These are phyloP conservation scores for Agapanthus africanus DNA, from an alignment of 106 monocot species.

Conservation along the genomic window DNA sequence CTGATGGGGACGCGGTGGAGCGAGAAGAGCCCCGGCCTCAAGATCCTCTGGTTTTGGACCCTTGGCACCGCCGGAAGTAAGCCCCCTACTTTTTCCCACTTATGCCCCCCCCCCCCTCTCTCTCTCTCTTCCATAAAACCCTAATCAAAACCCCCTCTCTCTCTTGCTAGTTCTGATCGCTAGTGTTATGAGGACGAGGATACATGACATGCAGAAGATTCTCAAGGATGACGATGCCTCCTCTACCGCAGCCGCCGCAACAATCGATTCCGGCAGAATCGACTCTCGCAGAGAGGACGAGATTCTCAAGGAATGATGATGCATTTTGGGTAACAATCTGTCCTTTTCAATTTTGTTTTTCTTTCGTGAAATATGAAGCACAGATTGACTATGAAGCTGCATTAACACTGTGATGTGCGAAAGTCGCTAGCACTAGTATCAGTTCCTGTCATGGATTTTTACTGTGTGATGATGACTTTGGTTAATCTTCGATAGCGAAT, in stretches of 20 bases:
- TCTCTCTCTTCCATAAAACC: not conserved
- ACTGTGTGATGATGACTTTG: too few relatives aligned
- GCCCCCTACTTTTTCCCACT: not conserved
- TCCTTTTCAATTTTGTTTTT: not conserved
- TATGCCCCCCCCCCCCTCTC: not conserved
- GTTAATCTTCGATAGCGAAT: too few relatives aligned
- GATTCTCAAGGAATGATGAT: slow-evolving; percentile 1
- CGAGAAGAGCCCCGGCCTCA: slow-evolving; percentile 82
- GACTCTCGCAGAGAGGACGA: not conserved
- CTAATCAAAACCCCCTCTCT: too few relatives aligned
- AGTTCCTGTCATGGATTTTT: too few relatives aligned
- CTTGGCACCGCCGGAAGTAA: slow-evolving; percentile 73
- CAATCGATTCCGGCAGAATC: not conserved
- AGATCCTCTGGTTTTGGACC: slow-evolving; percentile 91
- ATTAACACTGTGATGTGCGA: too few relatives aligned
- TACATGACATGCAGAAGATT: slow-evolving; percentile 62
- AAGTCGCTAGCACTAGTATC: too few relatives aligned
- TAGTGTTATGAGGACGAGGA: slow-evolving; percentile 39
- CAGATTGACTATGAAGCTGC: too few relatives aligned
- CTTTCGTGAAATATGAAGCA: not conserved
- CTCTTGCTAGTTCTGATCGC: slow-evolving; percentile 37
- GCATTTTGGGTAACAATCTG: not conserved
- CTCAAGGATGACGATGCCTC: slow-evolving; percentile 30
- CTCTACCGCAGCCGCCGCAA: not conserved
- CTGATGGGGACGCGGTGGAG: slow-evolving; percentile 61